A percentile compares a stretch with the other conserved stretches of the same genome.
phyloP scores from a whole-genome alignment of 2,329 filamentous ascomycete species.

The Beauveria asiatica region DNA sequence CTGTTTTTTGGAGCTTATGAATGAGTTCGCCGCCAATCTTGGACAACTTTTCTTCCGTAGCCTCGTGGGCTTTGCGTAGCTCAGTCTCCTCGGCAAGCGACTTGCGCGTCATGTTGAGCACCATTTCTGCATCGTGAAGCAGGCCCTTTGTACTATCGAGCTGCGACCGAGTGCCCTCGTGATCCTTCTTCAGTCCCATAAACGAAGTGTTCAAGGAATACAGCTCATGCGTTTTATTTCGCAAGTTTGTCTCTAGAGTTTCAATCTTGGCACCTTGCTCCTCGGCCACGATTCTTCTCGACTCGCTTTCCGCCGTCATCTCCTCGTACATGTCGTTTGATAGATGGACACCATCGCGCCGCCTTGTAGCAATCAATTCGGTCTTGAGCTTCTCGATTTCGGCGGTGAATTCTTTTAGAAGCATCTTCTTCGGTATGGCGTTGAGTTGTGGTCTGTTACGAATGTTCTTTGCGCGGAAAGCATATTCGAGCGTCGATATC shows the following conservation, averaged over 20 bases:
- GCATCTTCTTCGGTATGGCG: constrained; percentile 82
- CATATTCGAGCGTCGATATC: constrained; percentile 95
- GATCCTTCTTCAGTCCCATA: constrained; percentile 80
- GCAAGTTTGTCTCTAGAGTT: constrained; percentile 79
- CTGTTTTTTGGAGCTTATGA: constrained; percentile 66
- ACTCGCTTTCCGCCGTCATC: constrained; percentile 86
- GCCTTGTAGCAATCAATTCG: constrained; percentile 84
- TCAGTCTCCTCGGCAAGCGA: constrained; percentile 71
- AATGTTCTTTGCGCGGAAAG: constrained; percentile 96
- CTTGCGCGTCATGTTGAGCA: constrained; percentile 68
- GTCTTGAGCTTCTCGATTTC: constrained; percentile 95
- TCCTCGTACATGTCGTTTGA: constrained; percentile 85
- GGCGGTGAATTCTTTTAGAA: constrained; percentile 79
- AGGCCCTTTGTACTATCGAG: constrained; percentile 75
- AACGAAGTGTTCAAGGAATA: constrained; percentile 81
- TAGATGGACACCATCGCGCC: constrained; percentile 91
- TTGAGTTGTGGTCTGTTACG: constrained; percentile 96
- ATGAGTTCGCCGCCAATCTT: constrained; percentile 68
- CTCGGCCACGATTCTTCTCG: constrained; percentile 79
- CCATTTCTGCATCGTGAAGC: constrained; percentile 79
- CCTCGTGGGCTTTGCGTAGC: constrained; percentile 74
- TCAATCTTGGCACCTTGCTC: constrained; percentile 90
- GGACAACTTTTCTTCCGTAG: constrained; percentile 71
- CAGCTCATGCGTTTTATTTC: constrained; percentile 89
- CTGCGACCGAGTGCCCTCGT: constrained; percentile 63